A percentile compares a stretch with the other conserved stretches of the same genome.
Evolutionary conservation across 2,329 filamentous ascomycete genomes (phyloP).

Genomic region (Paecilomyces sp.): DNA sequence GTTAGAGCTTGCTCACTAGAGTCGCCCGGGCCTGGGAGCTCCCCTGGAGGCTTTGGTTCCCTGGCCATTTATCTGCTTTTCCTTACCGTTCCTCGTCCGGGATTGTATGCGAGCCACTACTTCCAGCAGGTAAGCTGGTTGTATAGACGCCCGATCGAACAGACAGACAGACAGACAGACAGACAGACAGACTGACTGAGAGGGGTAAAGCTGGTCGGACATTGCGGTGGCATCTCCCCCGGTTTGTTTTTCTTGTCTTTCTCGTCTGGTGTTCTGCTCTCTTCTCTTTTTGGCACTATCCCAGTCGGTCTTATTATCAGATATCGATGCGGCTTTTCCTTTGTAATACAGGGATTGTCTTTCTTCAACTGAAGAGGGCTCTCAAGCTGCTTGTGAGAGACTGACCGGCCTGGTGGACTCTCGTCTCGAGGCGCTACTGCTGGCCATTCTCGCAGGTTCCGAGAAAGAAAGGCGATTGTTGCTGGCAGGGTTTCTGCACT

Average conservation of each 20-base stretch:
- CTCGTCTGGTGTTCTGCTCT: neutral
- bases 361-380: neutral
- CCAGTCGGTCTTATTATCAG: neutral
- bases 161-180: too few species aligned
- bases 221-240: neutral
- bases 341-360: neutral
- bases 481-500: neutral
- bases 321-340: neutral
- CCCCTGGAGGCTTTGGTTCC: neutral
- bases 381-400: neutral
- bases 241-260: too few species aligned
- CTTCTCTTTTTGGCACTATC: neutral
- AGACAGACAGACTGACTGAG: neutral
- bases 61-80: neutral
- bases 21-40: neutral
- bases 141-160: neutral
- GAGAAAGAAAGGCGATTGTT: neutral
- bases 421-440: neutral
- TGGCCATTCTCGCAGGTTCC: neutral
- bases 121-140: neutral
- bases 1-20: neutral
- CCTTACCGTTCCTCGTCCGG: neutral
- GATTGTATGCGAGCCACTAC: neutral
- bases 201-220: neutral
- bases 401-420: neutral